A percentile compares a stretch with the other conserved stretches of the same genome.
These are phyloP conservation scores for Didymella lethalis DNA, from an alignment of 2,329 filamentous ascomycete species.

Conservation along the genomic window DNA sequence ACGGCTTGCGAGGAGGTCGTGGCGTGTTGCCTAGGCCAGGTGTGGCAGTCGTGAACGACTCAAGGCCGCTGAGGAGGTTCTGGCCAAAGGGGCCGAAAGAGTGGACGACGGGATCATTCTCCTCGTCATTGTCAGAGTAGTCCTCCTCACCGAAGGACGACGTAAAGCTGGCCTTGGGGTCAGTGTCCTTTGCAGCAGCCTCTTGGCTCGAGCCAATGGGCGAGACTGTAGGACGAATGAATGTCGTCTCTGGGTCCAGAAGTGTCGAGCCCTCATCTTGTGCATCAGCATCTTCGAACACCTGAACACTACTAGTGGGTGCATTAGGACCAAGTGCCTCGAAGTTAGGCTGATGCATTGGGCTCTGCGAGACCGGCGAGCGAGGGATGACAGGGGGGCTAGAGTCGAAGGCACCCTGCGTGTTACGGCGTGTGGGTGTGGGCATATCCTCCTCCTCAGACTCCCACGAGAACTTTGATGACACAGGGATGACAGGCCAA, in stretches of 20 bases:
- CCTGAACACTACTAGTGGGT: constrained; percentile 40
- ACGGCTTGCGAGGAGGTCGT: constrained; percentile 34
- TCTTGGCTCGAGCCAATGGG: constrained; percentile 33
- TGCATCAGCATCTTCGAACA: constrained; percentile 52
- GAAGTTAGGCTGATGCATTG: constrained; percentile 58
- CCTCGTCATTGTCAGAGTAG: constrained; percentile 79
- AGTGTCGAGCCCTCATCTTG: constrained; percentile 35
- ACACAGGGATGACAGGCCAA: constrained; percentile 77
- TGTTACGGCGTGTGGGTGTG: constrained; percentile 44
- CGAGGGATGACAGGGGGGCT: constrained; percentile 70
- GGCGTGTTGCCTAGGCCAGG: constrained; percentile 55
- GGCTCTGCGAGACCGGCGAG: constrained; percentile 80
- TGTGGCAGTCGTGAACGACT: constrained; percentile 74
- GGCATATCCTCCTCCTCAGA: constrained; percentile 66
- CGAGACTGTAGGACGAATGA: constrained; percentile 40
- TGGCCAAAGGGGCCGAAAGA: constrained; percentile 92
- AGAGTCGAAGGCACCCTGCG: constrained; percentile 60
- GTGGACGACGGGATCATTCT: constrained; percentile 91
- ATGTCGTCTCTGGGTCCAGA: constrained; percentile 41
- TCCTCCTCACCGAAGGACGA: constrained; percentile 61
- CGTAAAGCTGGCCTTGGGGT: constrained; percentile 38
- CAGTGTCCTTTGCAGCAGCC: constrained; percentile 22
- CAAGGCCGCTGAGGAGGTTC: constrained; percentile 82
- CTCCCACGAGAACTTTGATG: constrained; percentile 54
- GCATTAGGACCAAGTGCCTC: constrained; percentile 44